Base-by-base conservation (phyloP, 257 asterid species). In the Apocynum venetum region DNA sequence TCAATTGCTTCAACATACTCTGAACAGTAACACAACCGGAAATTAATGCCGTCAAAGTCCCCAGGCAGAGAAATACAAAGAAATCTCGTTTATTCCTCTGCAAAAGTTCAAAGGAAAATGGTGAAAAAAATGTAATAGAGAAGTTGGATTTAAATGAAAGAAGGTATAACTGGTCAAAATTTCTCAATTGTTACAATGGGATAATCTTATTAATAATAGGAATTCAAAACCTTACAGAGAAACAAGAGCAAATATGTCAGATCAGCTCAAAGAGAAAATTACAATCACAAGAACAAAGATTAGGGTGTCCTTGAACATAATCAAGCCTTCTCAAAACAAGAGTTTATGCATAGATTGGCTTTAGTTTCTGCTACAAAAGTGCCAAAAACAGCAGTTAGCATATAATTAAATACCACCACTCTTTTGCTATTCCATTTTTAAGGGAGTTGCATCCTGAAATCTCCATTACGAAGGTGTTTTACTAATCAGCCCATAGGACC, bases 31-130 rank as follows among this genome's bases (percentile, higher is more conserved):
- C 91, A 31, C 71, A 73, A 52, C 85, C 93, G 75, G 94, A 87
- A 83, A 81, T 43, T 40, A 80, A 78, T 72, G 99, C 88, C 51
- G 99, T 90, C 78, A 71, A 52, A 63, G 92, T 83, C 80, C 98
- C 99, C 87, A 95, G 36, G 85, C 85, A 86, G 78, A 93, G 89
- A 71, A 95, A 93, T 77, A 88, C n/a, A 77, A 91, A 89, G 73
- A 95, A 93, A 81, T 93, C 97, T 59, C 99, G 79, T 87, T 87
- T 95, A 85, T 95, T 95, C 85, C 91, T 90, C 99, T 95, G 91
- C 86, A 77, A 86, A 85, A 75, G 61, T 60, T 75, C 82, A 83
- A 56, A 60, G 55, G 44, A 68, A 47, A 70, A 76, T 25, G 81
- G 63, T 17, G 56, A 82, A 38, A 74, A 66, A 6, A 73, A 67